Percentiles rank a stretch among this genome's conserved stretches.
phyloP scores from a whole-genome alignment of 345 rosid genomes.

The Bruguiera gymnorhiza region DNA sequence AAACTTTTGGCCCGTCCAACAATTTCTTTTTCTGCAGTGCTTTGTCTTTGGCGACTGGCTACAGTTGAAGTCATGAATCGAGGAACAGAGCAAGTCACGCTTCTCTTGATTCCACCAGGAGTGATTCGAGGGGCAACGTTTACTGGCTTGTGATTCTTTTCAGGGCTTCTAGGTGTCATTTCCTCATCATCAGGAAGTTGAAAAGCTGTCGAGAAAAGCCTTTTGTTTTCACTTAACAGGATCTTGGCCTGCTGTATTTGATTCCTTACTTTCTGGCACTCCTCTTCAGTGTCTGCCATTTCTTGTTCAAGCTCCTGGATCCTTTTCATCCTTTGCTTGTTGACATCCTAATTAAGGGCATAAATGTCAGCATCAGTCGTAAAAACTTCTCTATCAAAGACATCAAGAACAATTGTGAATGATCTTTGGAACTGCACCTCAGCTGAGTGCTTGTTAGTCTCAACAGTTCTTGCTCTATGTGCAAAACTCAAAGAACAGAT shows the following conservation, averaged over 20 bases:
- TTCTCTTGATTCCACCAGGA: conserved; percentile 34
- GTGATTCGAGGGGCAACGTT: conserved; percentile 28
- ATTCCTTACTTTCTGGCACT: conserved; percentile 35
- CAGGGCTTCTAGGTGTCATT: conserved; percentile 21
- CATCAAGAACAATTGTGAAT: not conserved
- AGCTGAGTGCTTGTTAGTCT: conserved; percentile 51
- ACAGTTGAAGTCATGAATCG: conserved; percentile 84
- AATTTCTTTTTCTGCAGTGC: conserved; percentile 51
- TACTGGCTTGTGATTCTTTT: conserved; percentile 28
- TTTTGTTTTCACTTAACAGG: conserved; percentile 51
- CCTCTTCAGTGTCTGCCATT: conserved; percentile 59
- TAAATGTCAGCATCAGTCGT: conserved; percentile 1
- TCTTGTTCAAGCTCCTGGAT: conserved; percentile 56
- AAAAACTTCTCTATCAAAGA: conserved; percentile 1
- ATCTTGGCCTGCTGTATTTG: conserved; percentile 51
- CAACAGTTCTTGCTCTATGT: conserved; percentile 77
- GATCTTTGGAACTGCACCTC: conserved; percentile 36
- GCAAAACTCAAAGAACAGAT: conserved; percentile 79
- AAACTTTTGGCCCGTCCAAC: conserved; percentile 34
- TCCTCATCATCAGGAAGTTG: conserved; percentile 30
- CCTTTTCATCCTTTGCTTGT: conserved; percentile 48
- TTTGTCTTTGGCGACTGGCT: conserved; percentile 81
- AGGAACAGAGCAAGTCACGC: conserved; percentile 35
- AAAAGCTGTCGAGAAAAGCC: conserved; percentile 39
- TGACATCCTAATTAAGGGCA: conserved; percentile 46